phyloP scores from a whole-genome alignment of 148 eudicot genomes.

The Dianthus caryophyllus region DNA sequence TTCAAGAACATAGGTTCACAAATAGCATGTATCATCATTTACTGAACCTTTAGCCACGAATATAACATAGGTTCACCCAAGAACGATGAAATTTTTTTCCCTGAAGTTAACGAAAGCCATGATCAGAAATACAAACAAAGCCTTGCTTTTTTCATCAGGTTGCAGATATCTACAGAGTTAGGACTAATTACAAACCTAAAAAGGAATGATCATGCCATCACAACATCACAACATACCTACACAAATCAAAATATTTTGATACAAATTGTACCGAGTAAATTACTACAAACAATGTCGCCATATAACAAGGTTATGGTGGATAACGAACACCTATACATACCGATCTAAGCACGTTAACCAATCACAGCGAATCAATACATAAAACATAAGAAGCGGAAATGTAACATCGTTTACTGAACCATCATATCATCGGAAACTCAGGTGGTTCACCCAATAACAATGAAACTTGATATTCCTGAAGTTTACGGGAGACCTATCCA shows the following conservation, averaged over 20 bases:
- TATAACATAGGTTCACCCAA: constrained; percentile 31
- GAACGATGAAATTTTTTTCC: constrained; percentile 21
- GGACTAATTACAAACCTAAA: background rate
- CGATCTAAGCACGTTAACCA: background rate
- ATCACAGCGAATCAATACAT: background rate
- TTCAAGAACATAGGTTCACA: too few relatives aligned
- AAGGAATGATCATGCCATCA: background rate
- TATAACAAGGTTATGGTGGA: background rate
- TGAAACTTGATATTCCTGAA: constrained; percentile 42
- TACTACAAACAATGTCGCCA: background rate
- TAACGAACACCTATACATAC: background rate
- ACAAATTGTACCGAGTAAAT: too few relatives aligned
- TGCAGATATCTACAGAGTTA: constrained; percentile 1
- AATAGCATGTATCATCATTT: constrained; percentile 21
- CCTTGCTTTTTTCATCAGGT: constrained; percentile 59
- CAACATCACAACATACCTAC: background rate
- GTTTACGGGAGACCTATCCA: constrained; percentile 46
- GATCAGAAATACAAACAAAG: constrained; percentile 34
- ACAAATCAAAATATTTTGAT: too few relatives aligned
- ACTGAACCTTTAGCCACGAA: constrained; percentile 29
- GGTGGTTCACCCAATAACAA: constrained; percentile 55
- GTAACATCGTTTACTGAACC: constrained; percentile 55
- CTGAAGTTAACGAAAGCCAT: constrained; percentile 27
- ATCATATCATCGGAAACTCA: constrained; percentile 21
- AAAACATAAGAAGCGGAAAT: background rate